Conservation (phyloP, 2,329 filamentous ascomycete genomes). For the Amauroascus niger region DNA sequence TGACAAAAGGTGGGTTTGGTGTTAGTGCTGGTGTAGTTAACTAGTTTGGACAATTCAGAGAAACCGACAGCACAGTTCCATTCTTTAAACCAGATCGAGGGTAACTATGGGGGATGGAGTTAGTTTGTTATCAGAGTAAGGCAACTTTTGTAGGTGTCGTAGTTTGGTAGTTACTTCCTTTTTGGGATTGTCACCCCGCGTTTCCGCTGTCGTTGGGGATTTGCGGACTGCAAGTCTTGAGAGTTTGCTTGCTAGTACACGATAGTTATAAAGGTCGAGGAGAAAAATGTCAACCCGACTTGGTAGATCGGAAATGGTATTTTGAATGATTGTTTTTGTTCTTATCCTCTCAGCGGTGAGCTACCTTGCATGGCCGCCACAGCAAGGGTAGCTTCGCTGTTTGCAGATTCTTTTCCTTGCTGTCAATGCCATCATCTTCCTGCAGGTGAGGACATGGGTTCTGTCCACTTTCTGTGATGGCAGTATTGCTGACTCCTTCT, state of each 20-base stretch:
- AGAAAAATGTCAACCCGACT: too few relatives aligned
- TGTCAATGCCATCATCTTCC: slow-evolving; percentile 2
- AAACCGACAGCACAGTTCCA: too few relatives aligned
- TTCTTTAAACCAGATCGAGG: too few relatives aligned
- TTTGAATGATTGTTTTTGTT: too few relatives aligned
- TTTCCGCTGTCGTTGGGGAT: background rate
- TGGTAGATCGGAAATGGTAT: background rate
- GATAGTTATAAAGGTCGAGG: too few relatives aligned
- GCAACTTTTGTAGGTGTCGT: too few relatives aligned
- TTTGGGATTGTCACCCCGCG: background rate
- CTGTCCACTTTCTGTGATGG: background rate
- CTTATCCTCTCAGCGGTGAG: too few relatives aligned
- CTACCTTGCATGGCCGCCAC: background rate
- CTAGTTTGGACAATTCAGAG: too few relatives aligned
- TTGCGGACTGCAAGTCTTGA: too few relatives aligned
- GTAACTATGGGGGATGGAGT: too few relatives aligned
- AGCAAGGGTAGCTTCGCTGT: background rate
- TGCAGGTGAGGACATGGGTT: slow-evolving; percentile 3
- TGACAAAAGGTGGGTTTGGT: background rate
- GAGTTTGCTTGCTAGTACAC: too few relatives aligned
- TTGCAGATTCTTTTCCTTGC: background rate
- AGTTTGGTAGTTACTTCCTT: background rate
- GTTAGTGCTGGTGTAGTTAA: background rate
- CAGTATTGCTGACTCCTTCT: background rate
- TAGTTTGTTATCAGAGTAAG: too few relatives aligned